Evolutionary conservation across 495 filamentous ascomycete genomes (phyloP), one percentile per base, ranked within the genome.

Genomic region (Immersiella caudata): DNA sequence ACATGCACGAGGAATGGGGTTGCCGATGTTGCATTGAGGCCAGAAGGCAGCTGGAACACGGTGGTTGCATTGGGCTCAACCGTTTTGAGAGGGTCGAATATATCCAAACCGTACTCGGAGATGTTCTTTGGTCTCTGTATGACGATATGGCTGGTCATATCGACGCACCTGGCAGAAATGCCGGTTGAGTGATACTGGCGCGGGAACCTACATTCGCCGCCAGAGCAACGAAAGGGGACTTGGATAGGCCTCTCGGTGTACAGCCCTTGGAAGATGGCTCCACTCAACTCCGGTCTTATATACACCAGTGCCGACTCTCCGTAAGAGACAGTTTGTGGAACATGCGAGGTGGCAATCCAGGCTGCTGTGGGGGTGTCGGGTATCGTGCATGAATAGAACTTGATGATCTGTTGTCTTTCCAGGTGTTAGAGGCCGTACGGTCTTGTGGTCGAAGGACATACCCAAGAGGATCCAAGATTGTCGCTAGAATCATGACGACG

Each of bases 401-500:
- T 12, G 16, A 46, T 46, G 40, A 46, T 46, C 16, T 46, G 40
- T 18, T 46, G 40, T 46, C 40, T 46, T 2, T 5, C 16, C 11
- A 6, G 40, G 6, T 14, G 40, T 46, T 12, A 46, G 11, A 4
- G 16, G 40, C 4, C 5, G 5, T 12, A 2, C 6, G 14, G 40
- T 6, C 11, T 12, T 46, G 5, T 6, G 40, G 16, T 14, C 29
- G 3, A 4, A 8, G 40, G 11, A 46, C 40, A 6, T 46, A 46
- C 40, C 67, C 70, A 54, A 74, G 66, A 6, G 71, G 71, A 49
- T 71, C 71, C 54, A 71, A 8, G 11, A 71, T 56, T 1, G 70
- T 61, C 26, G 69, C 63, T 16, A 74, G 62, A 25, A 74, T 63
- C 49, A 71, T 68, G 14, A 70, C 40, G 18, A 71, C 21, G 1